These are phyloP conservation scores for Aspergillus ellipticus DNA, from an alignment of 495 filamentous ascomycete genomes.

Conservation along the genomic window DNA sequence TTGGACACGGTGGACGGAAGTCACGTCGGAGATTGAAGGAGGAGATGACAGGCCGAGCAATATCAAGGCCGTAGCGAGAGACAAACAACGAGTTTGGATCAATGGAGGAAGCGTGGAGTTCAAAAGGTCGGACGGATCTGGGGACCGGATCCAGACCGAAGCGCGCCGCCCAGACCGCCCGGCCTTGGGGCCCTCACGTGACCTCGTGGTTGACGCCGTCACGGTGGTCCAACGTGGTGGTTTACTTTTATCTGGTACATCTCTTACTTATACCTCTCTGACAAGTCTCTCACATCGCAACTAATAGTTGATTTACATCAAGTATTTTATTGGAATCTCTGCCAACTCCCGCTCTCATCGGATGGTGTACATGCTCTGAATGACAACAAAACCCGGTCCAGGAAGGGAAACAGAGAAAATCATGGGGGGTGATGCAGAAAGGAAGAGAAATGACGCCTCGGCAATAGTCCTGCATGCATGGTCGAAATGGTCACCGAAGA, in stretches of 20 bases:
- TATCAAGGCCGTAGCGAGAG: background rate
- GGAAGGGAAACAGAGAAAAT: slow-evolving; percentile 12
- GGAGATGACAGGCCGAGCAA: background rate
- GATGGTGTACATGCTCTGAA: slow-evolving; percentile 1
- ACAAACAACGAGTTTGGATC: background rate
- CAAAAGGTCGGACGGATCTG: background rate
- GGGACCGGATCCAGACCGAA: slow-evolving; percentile 1
- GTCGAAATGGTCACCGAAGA: slow-evolving; percentile 21
- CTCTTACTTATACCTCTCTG: too few relatives aligned
- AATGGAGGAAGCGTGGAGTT: slow-evolving; percentile 7
- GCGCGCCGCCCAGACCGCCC: background rate
- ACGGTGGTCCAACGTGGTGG: too few relatives aligned
- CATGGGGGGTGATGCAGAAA: slow-evolving; percentile 20
- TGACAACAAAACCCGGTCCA: background rate
- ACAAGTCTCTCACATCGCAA: background rate
- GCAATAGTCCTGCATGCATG: slow-evolving; percentile 30
- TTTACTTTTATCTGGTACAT: too few relatives aligned
- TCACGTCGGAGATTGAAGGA: background rate
- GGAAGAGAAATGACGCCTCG: slow-evolving; percentile 20
- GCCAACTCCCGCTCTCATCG: background rate
- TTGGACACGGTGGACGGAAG: slow-evolving; percentile 15
- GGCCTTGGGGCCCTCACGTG: background rate
- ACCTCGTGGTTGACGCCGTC: background rate
- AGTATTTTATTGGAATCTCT: background rate
- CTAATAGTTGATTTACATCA: background rate